phyloP scores from a whole-genome alignment of 441 rosid species.

The Croton laevigatus region DNA sequence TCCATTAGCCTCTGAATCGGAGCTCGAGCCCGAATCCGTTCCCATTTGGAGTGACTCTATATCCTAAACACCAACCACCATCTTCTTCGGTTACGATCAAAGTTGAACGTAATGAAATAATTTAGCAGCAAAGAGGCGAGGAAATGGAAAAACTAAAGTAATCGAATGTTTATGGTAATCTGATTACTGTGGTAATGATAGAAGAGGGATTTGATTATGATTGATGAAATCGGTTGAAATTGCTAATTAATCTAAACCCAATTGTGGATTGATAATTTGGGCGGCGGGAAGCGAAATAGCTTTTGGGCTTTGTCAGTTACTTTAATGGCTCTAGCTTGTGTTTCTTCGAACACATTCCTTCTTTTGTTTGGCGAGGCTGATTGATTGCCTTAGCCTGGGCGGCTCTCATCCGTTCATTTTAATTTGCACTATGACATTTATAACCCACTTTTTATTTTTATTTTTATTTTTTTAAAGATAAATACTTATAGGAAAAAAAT shows the following conservation, averaged over 20 bases:
- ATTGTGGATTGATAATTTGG: background rate
- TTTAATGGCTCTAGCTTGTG: background rate
- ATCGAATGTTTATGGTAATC: background rate
- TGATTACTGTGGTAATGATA: background rate
- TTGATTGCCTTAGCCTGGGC: background rate
- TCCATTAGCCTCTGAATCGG: conserved; percentile 51
- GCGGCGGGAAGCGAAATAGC: background rate
- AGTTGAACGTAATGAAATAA: background rate
- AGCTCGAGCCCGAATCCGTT: conserved; percentile 23
- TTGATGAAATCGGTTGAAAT: background rate
- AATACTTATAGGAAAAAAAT: no score
- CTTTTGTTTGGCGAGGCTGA: background rate
- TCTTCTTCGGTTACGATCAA: background rate
- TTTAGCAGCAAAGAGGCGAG: background rate
- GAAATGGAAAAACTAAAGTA: background rate
- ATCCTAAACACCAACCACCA: conserved; percentile 14
- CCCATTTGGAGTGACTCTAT: conserved; percentile 30
- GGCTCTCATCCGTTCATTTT: background rate
- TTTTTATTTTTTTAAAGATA: no score
- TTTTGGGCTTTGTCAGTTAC: background rate
- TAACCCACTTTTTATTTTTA: background rate
- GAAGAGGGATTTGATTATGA: background rate
- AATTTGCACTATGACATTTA: background rate
- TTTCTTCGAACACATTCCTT: background rate
- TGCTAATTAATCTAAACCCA: background rate